A percentile compares a stretch with the other conserved stretches of the same genome.
Evolutionary conservation across 2,329 filamentous ascomycete genomes (phyloP).

Genomic region (Sarocladium kiliense): DNA sequence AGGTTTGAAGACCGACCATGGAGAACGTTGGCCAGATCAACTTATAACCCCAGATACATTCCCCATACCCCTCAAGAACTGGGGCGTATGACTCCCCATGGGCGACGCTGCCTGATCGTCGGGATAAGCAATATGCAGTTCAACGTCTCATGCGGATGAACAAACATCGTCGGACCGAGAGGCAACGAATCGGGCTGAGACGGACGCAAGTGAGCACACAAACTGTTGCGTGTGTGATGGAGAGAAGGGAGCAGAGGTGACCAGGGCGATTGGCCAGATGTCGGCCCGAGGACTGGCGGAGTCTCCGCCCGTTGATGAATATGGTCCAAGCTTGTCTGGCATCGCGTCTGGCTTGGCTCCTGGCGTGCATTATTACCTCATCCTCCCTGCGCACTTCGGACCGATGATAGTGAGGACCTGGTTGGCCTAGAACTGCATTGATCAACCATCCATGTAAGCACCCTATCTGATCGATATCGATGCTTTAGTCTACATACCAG

Average conservation of each 20-base stretch:
- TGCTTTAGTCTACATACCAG: too few relatives aligned
- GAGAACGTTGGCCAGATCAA: neutral
- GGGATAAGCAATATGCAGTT: neutral
- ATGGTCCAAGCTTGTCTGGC: neutral
- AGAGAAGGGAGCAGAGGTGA: neutral
- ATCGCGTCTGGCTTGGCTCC: too few relatives aligned
- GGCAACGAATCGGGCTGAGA: neutral
- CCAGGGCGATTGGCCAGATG: neutral
- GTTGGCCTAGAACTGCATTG: too few relatives aligned
- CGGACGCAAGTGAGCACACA: neutral
- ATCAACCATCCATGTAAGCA: too few relatives aligned
- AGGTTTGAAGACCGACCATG: neutral
- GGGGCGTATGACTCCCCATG: neutral
- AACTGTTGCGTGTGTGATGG: neutral
- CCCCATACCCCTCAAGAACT: neutral
- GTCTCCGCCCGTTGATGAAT: neutral
- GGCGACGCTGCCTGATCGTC: neutral
- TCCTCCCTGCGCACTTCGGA: too few relatives aligned
- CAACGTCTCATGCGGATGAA: too few relatives aligned
- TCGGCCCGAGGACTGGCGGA: neutral
- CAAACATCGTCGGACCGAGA: neutral
- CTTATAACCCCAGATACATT: neutral
- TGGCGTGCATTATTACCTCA: too few relatives aligned
- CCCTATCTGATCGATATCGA: too few relatives aligned
- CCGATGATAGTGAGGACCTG: too few relatives aligned